Evolutionary conservation across 2,329 filamentous ascomycete genomes (phyloP), one percentile per base, ranked within the genome.

Genomic region (Colletotrichum spinosum): DNA sequence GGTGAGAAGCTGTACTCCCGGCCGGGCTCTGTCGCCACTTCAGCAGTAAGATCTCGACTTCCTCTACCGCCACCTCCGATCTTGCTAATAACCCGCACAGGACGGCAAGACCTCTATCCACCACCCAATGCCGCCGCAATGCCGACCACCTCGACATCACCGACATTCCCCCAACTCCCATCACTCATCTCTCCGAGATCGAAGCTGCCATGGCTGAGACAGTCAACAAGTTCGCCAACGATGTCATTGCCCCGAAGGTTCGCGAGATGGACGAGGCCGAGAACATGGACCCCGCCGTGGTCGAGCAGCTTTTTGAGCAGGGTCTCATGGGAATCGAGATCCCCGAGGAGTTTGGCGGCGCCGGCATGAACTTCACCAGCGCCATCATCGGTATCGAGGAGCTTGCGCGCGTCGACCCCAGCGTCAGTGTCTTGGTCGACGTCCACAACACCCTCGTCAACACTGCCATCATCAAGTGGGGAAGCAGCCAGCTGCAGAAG

Each of bases 371-470:
- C 86, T 99, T 99, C 81, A 98, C 96, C 1, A 84, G 94, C 1
- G 95, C 94, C 67, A 97, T 99, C 75, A 90, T 99, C 49, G 95
- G 93, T 35, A 99, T 99, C 72, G 96, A 99, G 81, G 96, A 99
- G 84, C 84, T 99, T 67, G 96, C 96, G 1, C 88, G 94, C 62
- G 92, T 97, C 15, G 96, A 99, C 75, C 96, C 96, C 45, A 97
- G 92, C 70, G 96, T 99, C 68, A 95, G 92, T 74, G 96, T 99
- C 68, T 81, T 99, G 83, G 93, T 94, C 62, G 96, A 99, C 78
- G 96, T 99, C 25, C 96, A 99, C 85, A 99, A 99, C 81, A 99
- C 96, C 1, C 85, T 99, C 55, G 95, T 97, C 79, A 97, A 97
- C 83, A 98, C 95, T 3, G 92, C 94, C 12, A 85, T 99, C 61